phyloP scores from a whole-genome alignment of 352 stramenopile genomes.

The Globisporangium apiculatum region DNA sequence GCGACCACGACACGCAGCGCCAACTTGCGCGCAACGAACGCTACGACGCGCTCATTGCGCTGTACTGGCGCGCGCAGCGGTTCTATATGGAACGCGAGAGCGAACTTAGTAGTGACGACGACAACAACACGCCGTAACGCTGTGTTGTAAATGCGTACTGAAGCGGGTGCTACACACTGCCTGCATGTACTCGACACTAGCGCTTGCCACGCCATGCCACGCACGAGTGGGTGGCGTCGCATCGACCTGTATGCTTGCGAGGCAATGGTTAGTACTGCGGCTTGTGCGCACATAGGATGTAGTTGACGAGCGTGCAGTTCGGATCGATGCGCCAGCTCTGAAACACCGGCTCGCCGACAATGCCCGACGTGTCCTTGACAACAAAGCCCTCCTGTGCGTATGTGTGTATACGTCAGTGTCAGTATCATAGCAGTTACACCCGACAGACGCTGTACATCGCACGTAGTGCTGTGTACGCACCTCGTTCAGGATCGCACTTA shows the following conservation, averaged over 20 bases:
- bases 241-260: too few relatives aligned
- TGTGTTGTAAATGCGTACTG: too few relatives aligned
- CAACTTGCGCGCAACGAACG: slow-evolving; percentile 40
- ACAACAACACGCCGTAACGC: not conserved
- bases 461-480: slow-evolving; percentile 7
- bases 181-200: too few relatives aligned
- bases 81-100: slow-evolving; percentile 19
- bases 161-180: too few relatives aligned
- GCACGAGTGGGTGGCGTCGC: too few relatives aligned
- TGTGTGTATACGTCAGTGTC: not conserved
- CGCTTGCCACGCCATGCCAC: too few relatives aligned
- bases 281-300: slow-evolving; percentile 77
- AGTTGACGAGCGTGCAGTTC: slow-evolving; percentile 75
- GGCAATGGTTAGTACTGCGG: slow-evolving; percentile 15
- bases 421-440: not conserved
- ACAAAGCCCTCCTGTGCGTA: slow-evolving; percentile 32
- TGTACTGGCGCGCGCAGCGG: slow-evolving; percentile 29
- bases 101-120: not conserved
- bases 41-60: slow-evolving; percentile 35
- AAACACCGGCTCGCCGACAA: slow-evolving; percentile 71
- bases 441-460: not conserved
- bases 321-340: slow-evolving; percentile 67
- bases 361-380: slow-evolving; percentile 67
- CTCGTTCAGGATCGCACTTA: slow-evolving; percentile 48
- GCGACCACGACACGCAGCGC: slow-evolving; percentile 35